A percentile compares a stretch with the other conserved stretches of the same genome.
phyloP scores from a whole-genome alignment of 768 basidiomycete genomes.

The Lactarius tabidus region DNA sequence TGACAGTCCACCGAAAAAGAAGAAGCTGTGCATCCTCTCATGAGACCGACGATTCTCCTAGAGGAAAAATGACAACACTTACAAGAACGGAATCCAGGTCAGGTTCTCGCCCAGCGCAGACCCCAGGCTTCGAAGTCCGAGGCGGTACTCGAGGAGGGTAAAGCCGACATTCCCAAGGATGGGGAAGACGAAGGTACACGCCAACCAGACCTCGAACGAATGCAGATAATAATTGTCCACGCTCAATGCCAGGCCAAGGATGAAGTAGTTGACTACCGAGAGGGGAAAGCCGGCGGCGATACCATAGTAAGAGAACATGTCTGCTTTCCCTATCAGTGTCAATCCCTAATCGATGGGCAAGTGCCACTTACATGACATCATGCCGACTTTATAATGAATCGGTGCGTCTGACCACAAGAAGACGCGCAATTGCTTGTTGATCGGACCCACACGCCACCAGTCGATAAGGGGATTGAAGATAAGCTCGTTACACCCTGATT shows the following conservation, averaged over 20 bases:
- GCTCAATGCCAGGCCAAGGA: conserved; percentile 56
- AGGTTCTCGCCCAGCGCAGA: conserved; percentile 52
- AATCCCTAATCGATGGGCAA: too few species aligned
- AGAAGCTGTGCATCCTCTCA: conserved; percentile 34
- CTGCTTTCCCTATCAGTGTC: conserved; percentile 20
- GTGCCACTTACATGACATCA: conserved; percentile 60
- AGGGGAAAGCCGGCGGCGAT: conserved; percentile 60
- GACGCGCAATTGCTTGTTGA: conserved; percentile 72
- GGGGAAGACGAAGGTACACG: conserved; percentile 67
- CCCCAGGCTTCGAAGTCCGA: conserved; percentile 53
- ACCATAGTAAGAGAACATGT: conserved; percentile 54
- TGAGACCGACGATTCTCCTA: neutral
- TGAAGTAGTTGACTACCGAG: conserved; percentile 64
- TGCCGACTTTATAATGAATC: conserved; percentile 77
- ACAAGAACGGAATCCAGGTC: conserved; percentile 74
- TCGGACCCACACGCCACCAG: conserved; percentile 78
- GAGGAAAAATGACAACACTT: conserved; percentile 33
- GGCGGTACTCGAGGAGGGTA: conserved; percentile 65
- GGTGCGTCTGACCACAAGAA: conserved; percentile 78
- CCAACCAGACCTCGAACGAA: conserved; percentile 70
- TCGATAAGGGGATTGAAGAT: conserved; percentile 78
- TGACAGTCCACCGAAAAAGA: conserved; percentile 56
- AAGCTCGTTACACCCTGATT: conserved; percentile 63
- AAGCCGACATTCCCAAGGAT: conserved; percentile 64
- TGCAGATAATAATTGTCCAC: conserved; percentile 71